A percentile compares a stretch with the other conserved stretches of the same genome.
Evolutionary conservation across 176 grass and related monocot species (phyloP).

Genomic region (Lolium rigidum): DNA sequence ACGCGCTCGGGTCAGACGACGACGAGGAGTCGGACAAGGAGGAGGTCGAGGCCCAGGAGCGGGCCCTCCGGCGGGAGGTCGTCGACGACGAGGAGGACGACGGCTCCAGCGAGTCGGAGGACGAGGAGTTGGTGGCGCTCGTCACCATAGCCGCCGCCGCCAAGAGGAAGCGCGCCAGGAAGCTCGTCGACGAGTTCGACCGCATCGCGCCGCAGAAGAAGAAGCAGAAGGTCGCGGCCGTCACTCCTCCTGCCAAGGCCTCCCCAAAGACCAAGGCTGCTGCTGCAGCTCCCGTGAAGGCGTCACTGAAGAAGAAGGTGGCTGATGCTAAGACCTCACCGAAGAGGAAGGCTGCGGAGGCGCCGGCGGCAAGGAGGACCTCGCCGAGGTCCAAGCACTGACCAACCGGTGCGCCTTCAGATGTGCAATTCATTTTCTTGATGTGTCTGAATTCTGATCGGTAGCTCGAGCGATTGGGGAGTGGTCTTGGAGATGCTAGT

Average conservation of each 20-base stretch:
- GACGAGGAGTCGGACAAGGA: too few species aligned
- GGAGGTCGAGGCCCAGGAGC: too few species aligned
- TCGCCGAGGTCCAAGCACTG: constrained; percentile 23
- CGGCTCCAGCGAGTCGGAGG: constrained; percentile 6
- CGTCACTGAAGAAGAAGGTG: constrained; percentile 35
- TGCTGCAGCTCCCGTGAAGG: constrained; percentile 31
- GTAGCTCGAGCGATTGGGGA: background rate
- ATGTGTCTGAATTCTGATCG: background rate
- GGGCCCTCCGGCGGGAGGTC: too few species aligned
- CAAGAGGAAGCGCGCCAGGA: constrained; percentile 66
- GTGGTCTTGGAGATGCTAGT: background rate
- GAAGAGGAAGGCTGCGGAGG: constrained; percentile 2
- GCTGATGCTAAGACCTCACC: constrained; percentile 40
- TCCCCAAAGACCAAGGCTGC: constrained; percentile 48
- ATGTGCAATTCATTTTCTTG: background rate
- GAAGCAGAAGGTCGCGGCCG: constrained; percentile 13
- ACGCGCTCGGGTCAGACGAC: too few species aligned
- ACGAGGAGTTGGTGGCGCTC: constrained; percentile 43
- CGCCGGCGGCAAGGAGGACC: constrained; percentile 5
- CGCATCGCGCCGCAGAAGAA: constrained; percentile 59
- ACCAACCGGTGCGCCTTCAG: background rate
- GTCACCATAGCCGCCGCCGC: constrained; percentile 39
- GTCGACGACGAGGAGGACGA: too few species aligned
- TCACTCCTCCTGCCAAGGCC: constrained; percentile 38
- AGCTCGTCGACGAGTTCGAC: constrained; percentile 74